Base-by-base conservation (phyloP, 2,329 filamentous ascomycete genomes). In the Trichoderma brevicompactum region DNA sequence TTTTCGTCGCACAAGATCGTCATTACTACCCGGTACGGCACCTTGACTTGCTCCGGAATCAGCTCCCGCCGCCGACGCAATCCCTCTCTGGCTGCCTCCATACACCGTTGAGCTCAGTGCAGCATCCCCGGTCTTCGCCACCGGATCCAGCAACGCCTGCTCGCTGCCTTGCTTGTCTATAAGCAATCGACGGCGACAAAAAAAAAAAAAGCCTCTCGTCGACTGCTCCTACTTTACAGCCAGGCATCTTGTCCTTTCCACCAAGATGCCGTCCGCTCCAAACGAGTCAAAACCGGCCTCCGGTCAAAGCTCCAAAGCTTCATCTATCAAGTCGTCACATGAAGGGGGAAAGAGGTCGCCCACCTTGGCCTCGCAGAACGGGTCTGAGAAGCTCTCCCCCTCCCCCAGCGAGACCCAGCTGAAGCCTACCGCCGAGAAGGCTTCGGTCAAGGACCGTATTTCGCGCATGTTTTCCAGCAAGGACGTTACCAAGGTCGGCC, bases 391-490 rank as follows among this genome's bases (percentile, higher is more conserved):
- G 61, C 49, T 73, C 48, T 70, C 72, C 50, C 68, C 72, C 28
- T 67, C 68, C 9, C 64, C 67, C 32, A 67, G 64, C 66, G 72
- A 74, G 46, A 65, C 69, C 15, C 55, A 68, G 40, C 50, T 69
- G 32, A 81, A 76, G 69, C 76, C 76, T 63, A 41, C 70, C n/a
- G 70, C 77, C 65, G 85, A 88, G 71, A 87, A 85, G 74, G 75
- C 82, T 2, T 87, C 85, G 13, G 86, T 89, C 77, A 89, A 88
- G 74, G 86, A 87, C 73, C 84, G 86, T 53, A 74, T 89, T 65
- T 85, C 86, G 46, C 84, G 87, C 79, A 89, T 89, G 83, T 89
- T 89, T 76, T 87, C 83, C 62, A 82, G 80, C 69, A 87, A 85
- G 73, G 86, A 87, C 62, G 73, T 79, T 19, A 70, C 75, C 46